A percentile compares a stretch with the other conserved stretches of the same genome.
Evolutionary conservation across 257 asterid genomes (phyloP).

Genomic region (Petunia secreta): DNA sequence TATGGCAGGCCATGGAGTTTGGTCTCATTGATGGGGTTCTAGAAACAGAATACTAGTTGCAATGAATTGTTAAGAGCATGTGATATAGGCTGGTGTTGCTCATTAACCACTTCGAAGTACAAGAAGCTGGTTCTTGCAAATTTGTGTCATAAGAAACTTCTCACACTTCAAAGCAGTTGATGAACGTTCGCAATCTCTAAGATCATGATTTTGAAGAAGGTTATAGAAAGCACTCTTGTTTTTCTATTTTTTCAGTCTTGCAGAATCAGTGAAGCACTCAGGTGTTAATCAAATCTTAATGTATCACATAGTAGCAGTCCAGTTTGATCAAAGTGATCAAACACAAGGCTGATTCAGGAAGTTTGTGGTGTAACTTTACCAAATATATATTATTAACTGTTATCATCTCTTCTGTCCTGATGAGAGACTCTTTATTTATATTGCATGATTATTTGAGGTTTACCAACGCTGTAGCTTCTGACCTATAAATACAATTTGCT

Average conservation of each 20-base stretch:
- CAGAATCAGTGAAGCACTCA: not conserved
- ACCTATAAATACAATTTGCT: not conserved
- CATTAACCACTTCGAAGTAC: constrained; percentile 4
- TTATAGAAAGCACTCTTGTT: not conserved
- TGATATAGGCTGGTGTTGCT: not conserved
- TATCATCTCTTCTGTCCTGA: not conserved
- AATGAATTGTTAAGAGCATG: not conserved
- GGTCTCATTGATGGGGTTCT: constrained; percentile 89
- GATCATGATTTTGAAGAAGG: not conserved
- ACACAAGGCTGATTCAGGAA: not conserved
- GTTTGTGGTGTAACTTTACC: not conserved
- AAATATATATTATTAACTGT: not conserved
- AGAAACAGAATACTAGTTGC: constrained; percentile 73
- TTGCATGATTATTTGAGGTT: not conserved
- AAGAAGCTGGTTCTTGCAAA: constrained; percentile 14
- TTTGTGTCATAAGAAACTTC: not conserved
- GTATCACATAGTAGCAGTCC: not conserved
- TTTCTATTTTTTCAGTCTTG: not conserved
- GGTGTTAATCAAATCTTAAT: not conserved
- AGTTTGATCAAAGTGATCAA: not conserved
- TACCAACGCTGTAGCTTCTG: not conserved
- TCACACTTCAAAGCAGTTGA: not conserved
- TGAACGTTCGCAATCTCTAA: not conserved
- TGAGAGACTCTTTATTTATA: not conserved
- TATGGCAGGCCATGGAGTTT: constrained; percentile 86